These are phyloP conservation scores for Mycena vulgaris DNA, from an alignment of 768 basidiomycete species.

Conservation along the genomic window DNA sequence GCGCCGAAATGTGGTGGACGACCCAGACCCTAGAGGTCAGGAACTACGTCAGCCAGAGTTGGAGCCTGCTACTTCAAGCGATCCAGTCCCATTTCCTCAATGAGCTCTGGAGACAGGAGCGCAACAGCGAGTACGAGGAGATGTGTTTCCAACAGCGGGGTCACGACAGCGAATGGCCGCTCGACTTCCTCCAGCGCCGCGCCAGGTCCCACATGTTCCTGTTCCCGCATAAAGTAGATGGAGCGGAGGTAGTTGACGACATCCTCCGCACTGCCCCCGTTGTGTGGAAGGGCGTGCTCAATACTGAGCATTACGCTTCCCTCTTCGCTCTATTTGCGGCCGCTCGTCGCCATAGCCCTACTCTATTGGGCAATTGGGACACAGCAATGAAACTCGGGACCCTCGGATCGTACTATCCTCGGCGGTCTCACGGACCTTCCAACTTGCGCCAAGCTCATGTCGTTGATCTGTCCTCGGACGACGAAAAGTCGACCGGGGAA, in stretches of 20 bases:
- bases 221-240: neutral
- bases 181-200: conserved; percentile 13
- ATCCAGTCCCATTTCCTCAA: conserved; percentile 24
- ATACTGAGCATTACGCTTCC: neutral
- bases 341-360: neutral
- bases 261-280: neutral
- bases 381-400: neutral
- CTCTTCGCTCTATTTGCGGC: conserved; percentile 8
- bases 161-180: neutral
- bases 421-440: no score
- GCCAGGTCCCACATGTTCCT: neutral
- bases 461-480: no score
- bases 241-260: neutral
- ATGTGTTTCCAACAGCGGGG: conserved; percentile 11
- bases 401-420: conserved; percentile 20
- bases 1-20: conserved; percentile 2
- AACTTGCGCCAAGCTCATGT: no score
- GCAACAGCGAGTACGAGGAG: conserved; percentile 1
- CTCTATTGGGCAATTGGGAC: conserved; percentile 22
- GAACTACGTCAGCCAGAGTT: conserved; percentile 10
- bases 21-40: neutral
- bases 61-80: neutral
- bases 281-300: neutral
- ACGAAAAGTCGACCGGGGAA: no score
- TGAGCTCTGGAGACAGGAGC: conserved; percentile 1